These are phyloP conservation scores for Entomortierella chlamydospora DNA, from an alignment of 192 early-diverging fungal genomes.

Conservation along the genomic window DNA sequence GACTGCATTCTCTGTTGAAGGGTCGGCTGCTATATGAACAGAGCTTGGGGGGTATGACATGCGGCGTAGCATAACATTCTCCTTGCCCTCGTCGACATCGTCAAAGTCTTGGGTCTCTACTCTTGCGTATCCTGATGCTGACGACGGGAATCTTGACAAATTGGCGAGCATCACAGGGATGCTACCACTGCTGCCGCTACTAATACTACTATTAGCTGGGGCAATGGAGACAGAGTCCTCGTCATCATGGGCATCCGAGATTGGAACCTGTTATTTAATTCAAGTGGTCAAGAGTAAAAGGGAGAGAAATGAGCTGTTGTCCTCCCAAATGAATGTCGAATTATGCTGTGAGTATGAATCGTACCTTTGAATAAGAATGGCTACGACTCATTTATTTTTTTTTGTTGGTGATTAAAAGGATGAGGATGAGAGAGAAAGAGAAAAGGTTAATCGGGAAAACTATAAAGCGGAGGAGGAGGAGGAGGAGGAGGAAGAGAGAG, in stretches of 20 bases:
- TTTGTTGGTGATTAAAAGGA: not conserved
- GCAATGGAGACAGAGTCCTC: not conserved
- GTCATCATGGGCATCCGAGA: slow-evolving; percentile 17
- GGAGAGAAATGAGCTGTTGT: too few species aligned
- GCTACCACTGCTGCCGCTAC: not conserved
- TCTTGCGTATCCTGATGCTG: slow-evolving; percentile 34
- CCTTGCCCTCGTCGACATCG: slow-evolving; percentile 60
- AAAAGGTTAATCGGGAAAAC: not conserved
- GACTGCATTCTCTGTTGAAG: too few species aligned
- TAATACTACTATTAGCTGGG: not conserved
- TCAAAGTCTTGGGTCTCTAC: slow-evolving; percentile 55
- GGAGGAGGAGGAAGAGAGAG: too few species aligned
- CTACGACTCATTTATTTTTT: slow-evolving; percentile 20
- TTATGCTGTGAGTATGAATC: too few species aligned
- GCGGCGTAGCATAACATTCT: slow-evolving; percentile 11
- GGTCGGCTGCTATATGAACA: not conserved
- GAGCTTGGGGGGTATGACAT: not conserved
- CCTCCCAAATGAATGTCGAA: too few species aligned
- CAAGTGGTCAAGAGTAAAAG: too few species aligned
- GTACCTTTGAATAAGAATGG: slow-evolving; percentile 27
- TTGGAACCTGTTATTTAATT: slow-evolving; percentile 8
- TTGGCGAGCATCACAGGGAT: not conserved
- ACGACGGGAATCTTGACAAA: slow-evolving; percentile 14
- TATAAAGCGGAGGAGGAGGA: too few species aligned
- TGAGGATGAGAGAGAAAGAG: not conserved